Base-by-base conservation (phyloP, 2,329 filamentous ascomycete species). In the Malbranchea zuffiana region DNA sequence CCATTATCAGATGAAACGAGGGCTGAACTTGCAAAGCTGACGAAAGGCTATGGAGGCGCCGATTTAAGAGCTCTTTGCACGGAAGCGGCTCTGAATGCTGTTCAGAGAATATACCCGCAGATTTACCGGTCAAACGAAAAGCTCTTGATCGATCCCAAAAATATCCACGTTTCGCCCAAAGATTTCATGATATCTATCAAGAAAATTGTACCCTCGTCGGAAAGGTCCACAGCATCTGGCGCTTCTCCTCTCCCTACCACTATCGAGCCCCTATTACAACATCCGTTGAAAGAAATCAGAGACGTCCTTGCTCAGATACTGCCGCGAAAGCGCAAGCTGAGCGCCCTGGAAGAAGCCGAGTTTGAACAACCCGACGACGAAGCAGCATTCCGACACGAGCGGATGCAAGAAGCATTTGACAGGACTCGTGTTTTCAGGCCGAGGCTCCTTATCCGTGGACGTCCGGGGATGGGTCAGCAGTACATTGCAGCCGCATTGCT, bases 111-210 rank as follows among this genome's bases (percentile, higher is more conserved):
- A 3, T 98, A 92, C 54, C 90, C 90, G 11, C 90, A 98, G 53
- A 95, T 98, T 44, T 98, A 98, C 65, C 75, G 76, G 16, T 88
- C 87, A 0, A 79, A 82, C 46, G 78, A 92, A 56, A 95, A 95
- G 62, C 74, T 96, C 20, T 64, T 92, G 28, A 90, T 98, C 40
- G 79, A 95, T 49, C 80, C 87, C 0, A 73, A 74, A 43, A 83
- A 78, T 50, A 94, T 98, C 52, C 77, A 77, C 40, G 78, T 98
- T 24, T 79, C 83, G 28, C 85, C 90, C 3, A 90, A 90, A 39
- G 90, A 98, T 59, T 98, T 98, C 51, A 94, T 94, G 82, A 73
- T 95, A 10, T 93, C 88, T 0, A 79, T 95, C 54, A 93, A 94
- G 65, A 93, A 93, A 61, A 85, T 98, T 62, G 75, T 95, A 7